Conservation (phyloP, 805 yeast species). For the Metschnikowia gelsemii region DNA sequence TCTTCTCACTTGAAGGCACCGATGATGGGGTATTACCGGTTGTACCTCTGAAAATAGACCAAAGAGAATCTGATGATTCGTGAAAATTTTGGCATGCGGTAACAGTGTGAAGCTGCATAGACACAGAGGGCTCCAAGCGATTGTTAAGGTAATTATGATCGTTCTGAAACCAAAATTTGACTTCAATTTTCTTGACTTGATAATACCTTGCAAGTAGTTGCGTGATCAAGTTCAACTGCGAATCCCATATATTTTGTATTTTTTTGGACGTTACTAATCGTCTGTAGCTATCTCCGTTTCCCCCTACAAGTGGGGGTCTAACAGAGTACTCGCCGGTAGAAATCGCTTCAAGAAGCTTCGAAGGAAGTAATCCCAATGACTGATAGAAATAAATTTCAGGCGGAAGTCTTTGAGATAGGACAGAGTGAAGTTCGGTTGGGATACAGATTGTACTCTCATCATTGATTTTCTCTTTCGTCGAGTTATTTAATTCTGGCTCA, state of each 20-base stretch:
- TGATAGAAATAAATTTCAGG: slow-evolving; percentile 81
- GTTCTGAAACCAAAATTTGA: slow-evolving; percentile 55
- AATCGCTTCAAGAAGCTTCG: slow-evolving; percentile 64
- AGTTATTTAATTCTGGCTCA: not conserved
- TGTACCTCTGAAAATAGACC: slow-evolving; percentile 17
- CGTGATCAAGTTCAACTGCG: slow-evolving; percentile 65
- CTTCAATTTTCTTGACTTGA: slow-evolving; percentile 66
- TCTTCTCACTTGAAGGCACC: not conserved
- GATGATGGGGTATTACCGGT: slow-evolving; percentile 5
- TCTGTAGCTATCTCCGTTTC: slow-evolving; percentile 56
- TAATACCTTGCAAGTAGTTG: slow-evolving; percentile 78
- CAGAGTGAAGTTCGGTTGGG: slow-evolving; percentile 80
- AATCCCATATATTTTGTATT: slow-evolving; percentile 53
- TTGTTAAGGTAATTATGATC: slow-evolving; percentile 45
- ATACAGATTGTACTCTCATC: slow-evolving; percentile 29
- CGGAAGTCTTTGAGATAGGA: slow-evolving; percentile 81
- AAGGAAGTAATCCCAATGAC: slow-evolving; percentile 69
- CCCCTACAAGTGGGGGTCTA: slow-evolving; percentile 66
- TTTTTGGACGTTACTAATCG: slow-evolving; percentile 47
- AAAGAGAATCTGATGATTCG: not conserved
- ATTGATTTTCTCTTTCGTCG: not conserved
- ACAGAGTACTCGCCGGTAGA: slow-evolving; percentile 62
- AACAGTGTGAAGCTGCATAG: not conserved
- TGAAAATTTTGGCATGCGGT: not conserved
- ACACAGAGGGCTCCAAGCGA: slow-evolving; percentile 45